These are phyloP conservation scores for Plantago major DNA, from an alignment of 257 asterid species.

Conservation along the genomic window DNA sequence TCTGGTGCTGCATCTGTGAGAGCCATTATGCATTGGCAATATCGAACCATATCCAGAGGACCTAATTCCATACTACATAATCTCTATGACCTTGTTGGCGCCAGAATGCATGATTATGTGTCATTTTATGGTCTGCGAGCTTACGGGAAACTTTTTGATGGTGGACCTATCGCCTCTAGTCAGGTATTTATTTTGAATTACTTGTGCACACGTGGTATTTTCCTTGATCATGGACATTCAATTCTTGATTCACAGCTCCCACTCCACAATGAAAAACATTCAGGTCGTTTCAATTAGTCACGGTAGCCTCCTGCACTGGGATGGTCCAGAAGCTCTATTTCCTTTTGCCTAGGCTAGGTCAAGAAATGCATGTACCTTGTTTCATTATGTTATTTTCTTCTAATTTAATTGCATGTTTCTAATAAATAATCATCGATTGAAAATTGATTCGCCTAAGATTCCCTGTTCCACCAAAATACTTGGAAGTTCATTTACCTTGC, in stretches of 20 bases:
- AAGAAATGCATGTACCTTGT: too few relatives aligned
- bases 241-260: constrained; percentile 7
- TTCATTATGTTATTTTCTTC: too few relatives aligned
- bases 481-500: too few relatives aligned
- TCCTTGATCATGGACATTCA: constrained; percentile 15
- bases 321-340: too few relatives aligned
- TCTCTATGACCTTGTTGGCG: constrained; percentile 61
- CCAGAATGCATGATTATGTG: constrained; percentile 74
- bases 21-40: constrained; percentile 99
- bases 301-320: too few relatives aligned
- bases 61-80: constrained; percentile 73
- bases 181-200: constrained; percentile 48
- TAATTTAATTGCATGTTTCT: too few relatives aligned
- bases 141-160: constrained; percentile 69
- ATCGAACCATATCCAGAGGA: constrained; percentile 84
- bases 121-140: constrained; percentile 88
- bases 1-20: constrained; percentile 98
- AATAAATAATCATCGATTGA: too few relatives aligned
- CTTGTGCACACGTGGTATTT: background rate
- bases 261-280: background rate
- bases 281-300: too few relatives aligned
- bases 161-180: constrained; percentile 83
- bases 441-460: too few relatives aligned
- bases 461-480: too few relatives aligned
- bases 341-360: too few relatives aligned